Evolutionary conservation across 306 rosid genomes (phyloP).

Genomic region (Cyamopsis tetragonoloba): DNA sequence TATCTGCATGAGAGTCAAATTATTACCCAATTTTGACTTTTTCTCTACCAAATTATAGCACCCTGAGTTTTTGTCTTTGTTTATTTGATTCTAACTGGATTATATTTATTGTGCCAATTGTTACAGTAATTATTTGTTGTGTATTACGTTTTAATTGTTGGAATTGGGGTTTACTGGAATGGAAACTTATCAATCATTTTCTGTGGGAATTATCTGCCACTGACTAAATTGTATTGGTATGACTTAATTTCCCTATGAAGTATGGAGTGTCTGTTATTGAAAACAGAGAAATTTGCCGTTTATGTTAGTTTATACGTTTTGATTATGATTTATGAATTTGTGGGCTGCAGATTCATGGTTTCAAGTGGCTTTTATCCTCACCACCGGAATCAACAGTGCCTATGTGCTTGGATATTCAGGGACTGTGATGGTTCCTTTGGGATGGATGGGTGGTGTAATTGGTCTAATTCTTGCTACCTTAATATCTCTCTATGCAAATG

Average conservation of each 20-base stretch:
- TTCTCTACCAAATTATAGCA: background rate
- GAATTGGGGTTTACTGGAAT: background rate
- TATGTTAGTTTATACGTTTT: too few species aligned
- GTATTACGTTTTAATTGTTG: too few species aligned
- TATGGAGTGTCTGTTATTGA: too few species aligned
- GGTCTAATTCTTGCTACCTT: conserved; percentile 64
- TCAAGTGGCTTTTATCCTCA: conserved; percentile 79
- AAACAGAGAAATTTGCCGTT: too few species aligned
- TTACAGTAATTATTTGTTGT: background rate
- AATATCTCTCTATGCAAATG: conserved; percentile 73
- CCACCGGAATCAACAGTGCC: conserved; percentile 96
- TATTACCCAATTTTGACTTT: background rate
- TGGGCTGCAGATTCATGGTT: conserved; percentile 82
- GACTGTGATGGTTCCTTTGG: conserved; percentile 80
- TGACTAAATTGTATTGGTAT: background rate
- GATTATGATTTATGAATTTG: background rate
- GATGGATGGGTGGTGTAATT: conserved; percentile 69
- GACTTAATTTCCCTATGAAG: background rate
- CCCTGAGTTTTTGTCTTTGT: background rate
- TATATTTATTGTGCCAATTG: background rate
- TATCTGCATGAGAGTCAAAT: background rate
- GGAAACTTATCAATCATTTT: background rate
- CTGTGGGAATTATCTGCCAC: background rate
- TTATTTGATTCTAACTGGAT: background rate
- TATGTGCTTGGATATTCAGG: conserved; percentile 91